Conservation (phyloP, 768 basidiomycete genomes). For the Leucocoprinus birnbaumii region DNA sequence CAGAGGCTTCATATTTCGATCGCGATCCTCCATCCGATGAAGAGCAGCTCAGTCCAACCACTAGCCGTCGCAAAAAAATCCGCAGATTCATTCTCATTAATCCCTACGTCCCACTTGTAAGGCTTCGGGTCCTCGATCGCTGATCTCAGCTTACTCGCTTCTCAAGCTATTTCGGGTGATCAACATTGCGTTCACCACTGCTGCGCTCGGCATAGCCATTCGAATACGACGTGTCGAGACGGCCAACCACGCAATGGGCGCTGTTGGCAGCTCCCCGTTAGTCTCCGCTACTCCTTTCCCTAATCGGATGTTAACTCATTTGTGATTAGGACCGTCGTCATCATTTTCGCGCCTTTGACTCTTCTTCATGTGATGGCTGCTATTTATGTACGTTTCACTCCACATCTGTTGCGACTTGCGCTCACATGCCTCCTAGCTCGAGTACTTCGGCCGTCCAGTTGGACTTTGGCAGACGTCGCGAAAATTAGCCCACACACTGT, state of each 20-base stretch:
- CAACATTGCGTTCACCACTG: slow-evolving; percentile 80
- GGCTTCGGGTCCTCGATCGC: slow-evolving; percentile 18
- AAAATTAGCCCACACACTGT: slow-evolving; percentile 83
- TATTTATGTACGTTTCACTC: slow-evolving; percentile 62
- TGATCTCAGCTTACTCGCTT: slow-evolving; percentile 12
- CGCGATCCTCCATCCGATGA: slow-evolving; percentile 25
- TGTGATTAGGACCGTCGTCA: slow-evolving; percentile 62
- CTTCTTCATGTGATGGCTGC: slow-evolving; percentile 83
- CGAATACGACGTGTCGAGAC: slow-evolving; percentile 63
- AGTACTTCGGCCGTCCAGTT: slow-evolving; percentile 89
- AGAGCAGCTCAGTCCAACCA: slow-evolving; percentile 23
- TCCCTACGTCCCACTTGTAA: slow-evolving; percentile 75
- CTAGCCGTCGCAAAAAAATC: slow-evolving; percentile 41
- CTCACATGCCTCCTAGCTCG: slow-evolving; percentile 52
- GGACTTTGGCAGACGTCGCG: slow-evolving; percentile 90
- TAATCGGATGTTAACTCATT: neutral
- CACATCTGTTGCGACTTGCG: neutral
- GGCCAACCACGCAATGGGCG: slow-evolving; percentile 52
- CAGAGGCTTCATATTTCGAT: slow-evolving; percentile 18
- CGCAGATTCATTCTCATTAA: slow-evolving; percentile 72
- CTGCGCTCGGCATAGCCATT: slow-evolving; percentile 78
- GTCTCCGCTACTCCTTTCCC: slow-evolving; percentile 22
- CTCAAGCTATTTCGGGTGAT: slow-evolving; percentile 79
- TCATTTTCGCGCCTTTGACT: slow-evolving; percentile 83
- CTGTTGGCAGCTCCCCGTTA: slow-evolving; percentile 80